Percentiles rank a stretch among this genome's conserved stretches.
phyloP scores from a whole-genome alignment of 352 stramenopile genomes.

The Pythium sp. region DNA sequence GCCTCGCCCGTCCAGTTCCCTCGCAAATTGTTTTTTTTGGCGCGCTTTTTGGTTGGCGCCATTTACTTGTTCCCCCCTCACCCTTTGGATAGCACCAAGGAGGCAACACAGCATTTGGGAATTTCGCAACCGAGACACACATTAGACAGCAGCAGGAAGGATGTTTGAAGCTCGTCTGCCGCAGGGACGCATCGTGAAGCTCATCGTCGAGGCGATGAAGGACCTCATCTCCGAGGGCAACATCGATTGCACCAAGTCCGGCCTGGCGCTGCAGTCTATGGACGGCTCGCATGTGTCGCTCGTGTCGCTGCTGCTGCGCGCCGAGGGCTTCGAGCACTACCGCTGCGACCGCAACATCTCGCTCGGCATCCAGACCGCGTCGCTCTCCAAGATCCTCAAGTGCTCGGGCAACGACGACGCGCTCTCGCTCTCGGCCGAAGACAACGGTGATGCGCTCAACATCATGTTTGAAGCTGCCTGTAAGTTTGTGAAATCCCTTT shows the following conservation, averaged over 20 bases:
- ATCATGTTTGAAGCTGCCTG: constrained; percentile 98
- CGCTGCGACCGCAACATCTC: constrained; percentile 97
- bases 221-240: constrained; percentile 99
- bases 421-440: constrained; percentile 98
- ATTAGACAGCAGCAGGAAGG: constrained; percentile 22
- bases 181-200: constrained; percentile 97
- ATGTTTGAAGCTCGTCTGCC: constrained; percentile 99
- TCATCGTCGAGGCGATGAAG: constrained; percentile 99
- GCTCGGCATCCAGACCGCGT: constrained; percentile 96
- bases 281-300: constrained; percentile 99
- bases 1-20: constrained; percentile 10
- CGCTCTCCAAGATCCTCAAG: constrained; percentile 99
- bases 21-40: constrained; percentile 27
- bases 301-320: constrained; percentile 92
- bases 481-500: constrained; percentile 27
- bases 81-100: neutral
- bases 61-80: neutral
- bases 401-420: constrained; percentile 98
- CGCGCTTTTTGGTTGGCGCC: constrained; percentile 26
- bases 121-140: constrained; percentile 27
- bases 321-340: constrained; percentile 97
- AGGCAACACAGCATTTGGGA: constrained; percentile 31
- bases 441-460: constrained; percentile 94
- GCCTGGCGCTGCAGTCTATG: constrained; percentile 97
- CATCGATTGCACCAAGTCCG: constrained; percentile 94